Conservation (phyloP, 129 eudicot genomes). For the Glebionis coronaria region DNA sequence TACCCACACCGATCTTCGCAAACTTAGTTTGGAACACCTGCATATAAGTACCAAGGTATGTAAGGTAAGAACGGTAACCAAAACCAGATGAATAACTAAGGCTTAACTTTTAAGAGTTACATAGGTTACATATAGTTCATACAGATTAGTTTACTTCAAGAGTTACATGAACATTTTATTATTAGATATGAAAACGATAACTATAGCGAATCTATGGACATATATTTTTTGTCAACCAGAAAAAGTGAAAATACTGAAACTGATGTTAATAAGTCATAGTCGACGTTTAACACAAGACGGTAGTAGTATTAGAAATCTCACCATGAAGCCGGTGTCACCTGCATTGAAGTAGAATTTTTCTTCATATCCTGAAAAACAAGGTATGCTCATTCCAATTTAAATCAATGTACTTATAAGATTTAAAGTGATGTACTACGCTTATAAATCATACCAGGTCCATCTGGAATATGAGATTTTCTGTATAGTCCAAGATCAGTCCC, state of each 20-base stretch:
- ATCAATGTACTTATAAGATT: neutral
- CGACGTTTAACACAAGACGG: neutral
- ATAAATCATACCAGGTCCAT: conserved; percentile 78
- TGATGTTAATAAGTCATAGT: conserved; percentile 7
- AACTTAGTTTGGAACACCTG: conserved; percentile 91
- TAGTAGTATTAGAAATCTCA: conserved; percentile 23
- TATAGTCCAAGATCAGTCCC: conserved; percentile 94
- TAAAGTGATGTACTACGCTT: neutral
- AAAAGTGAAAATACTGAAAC: too few relatives aligned
- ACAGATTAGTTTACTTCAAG: neutral
- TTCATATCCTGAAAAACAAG: conserved; percentile 68
- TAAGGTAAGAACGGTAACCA: conserved; percentile 13
- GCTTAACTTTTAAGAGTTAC: neutral
- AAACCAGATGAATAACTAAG: conserved; percentile 1
- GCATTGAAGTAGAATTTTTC: conserved; percentile 96
- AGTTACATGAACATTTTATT: too few relatives aligned
- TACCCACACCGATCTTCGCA: conserved; percentile 97
- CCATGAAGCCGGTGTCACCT: conserved; percentile 99
- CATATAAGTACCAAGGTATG: conserved; percentile 23
- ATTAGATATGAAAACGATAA: too few relatives aligned
- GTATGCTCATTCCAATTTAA: neutral
- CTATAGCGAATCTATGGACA: too few relatives aligned
- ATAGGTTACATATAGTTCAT: too few relatives aligned
- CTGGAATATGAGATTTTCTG: conserved; percentile 97
- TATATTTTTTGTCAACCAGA: too few relatives aligned